Conservation (phyloP, 495 filamentous ascomycete species). For the Bacidia gigantensis region DNA sequence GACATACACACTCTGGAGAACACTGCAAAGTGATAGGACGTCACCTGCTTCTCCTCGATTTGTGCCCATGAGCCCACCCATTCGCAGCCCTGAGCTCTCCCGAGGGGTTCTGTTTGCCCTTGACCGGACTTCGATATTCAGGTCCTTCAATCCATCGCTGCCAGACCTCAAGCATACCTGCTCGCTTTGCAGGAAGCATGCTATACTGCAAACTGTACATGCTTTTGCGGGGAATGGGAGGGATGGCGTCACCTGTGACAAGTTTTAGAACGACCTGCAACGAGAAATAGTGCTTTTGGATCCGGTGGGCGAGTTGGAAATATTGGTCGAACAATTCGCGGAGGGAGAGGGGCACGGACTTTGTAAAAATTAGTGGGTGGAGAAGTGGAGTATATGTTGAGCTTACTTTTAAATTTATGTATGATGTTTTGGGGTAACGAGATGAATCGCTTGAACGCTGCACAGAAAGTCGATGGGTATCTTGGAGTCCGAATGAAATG, state of each 20-base stretch:
- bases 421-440: constrained; percentile 42
- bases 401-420: constrained; percentile 66
- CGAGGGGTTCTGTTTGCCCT: neutral
- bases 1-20: too few species aligned
- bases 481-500: constrained; percentile 78
- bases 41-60: neutral
- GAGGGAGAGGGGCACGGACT: constrained; percentile 85
- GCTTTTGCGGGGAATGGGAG: constrained; percentile 84
- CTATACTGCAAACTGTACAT: constrained; percentile 96
- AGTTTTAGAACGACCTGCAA: constrained; percentile 78
- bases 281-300: constrained; percentile 89
- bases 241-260: constrained; percentile 75
- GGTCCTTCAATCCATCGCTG: constrained; percentile 43
- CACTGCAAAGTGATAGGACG: too few species aligned
- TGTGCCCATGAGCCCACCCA: neutral
- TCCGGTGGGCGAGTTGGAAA: constrained; percentile 81
- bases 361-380: too few species aligned
- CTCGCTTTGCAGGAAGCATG: constrained; percentile 79
- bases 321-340: constrained; percentile 92
- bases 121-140: neutral
- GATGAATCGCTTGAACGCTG: constrained; percentile 9
- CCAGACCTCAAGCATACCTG: constrained; percentile 79
- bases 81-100: neutral
- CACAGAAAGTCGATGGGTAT: constrained; percentile 42
- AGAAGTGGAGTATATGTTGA: neutral